Evolutionary conservation across 768 basidiomycete species (phyloP), one percentile per base, ranked within the genome.

Genomic region (Tylopilus felleus): DNA sequence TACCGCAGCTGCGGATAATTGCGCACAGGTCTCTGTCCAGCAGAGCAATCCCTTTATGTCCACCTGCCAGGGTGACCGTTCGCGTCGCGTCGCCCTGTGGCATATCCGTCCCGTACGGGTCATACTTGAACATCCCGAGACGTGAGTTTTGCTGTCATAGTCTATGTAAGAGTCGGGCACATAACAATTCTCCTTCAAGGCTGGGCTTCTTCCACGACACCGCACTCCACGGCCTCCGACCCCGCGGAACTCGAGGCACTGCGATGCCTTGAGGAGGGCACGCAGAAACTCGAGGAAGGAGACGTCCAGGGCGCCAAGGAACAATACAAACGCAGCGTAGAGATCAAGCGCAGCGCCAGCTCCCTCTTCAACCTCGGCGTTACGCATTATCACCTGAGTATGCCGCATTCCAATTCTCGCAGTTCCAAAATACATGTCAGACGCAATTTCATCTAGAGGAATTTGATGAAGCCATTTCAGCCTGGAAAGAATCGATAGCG

Each of bases 341-440:
- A 91, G 64, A 89, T 93, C 52, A 85, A 86, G 67, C 81, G 84
- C 54, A 88, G 79, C 51, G 87, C 90, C 10, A 89, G 86, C 68
- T 85, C 88, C 13, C 78, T 93, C 36, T 93, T 93, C 72, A 93
- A 93, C 67, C 79, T 93, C 14, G 91, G 92, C 40, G 92, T 93
- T 28, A 91, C 92, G 5, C 85, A 90, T 65, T 93, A 93, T 68
- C 91, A 93, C 69, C 80, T 93, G 45, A 92, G 90, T 93, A 67
- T 53, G 84, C 77, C 49, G 22, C 56, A 39, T 51, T 59, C 46
- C 36, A 45, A 55, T 52, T 61, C 55, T 51, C 51, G 9, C 57
- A n/a, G 46, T 45, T 41, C 43, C 46, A 59, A 61, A 60, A 44
- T 28, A 52, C 49, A 51, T 55, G 47, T 58, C 62, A 45, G 59